These are phyloP conservation scores for Scytalidium lignicola DNA, from an alignment of 2,329 filamentous ascomycete species.

Conservation along the genomic window DNA sequence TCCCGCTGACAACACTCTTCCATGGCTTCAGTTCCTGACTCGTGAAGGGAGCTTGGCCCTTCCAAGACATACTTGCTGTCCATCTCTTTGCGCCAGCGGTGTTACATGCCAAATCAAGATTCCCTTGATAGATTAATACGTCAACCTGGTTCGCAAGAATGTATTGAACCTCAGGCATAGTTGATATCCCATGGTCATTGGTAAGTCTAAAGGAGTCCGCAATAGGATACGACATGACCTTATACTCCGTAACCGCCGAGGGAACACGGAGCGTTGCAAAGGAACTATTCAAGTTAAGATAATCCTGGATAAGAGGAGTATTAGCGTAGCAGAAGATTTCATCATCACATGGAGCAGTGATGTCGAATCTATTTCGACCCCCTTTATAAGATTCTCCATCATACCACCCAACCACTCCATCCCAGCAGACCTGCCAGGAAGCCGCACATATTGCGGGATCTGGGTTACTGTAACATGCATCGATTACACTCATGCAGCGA, in stretches of 20 bases:
- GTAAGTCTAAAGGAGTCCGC: slow-evolving; percentile 38
- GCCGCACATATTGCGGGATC: slow-evolving; percentile 36
- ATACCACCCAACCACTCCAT: slow-evolving; percentile 34
- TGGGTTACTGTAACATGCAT: slow-evolving; percentile 34
- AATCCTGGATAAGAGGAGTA: slow-evolving; percentile 11
- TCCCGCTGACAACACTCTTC: slow-evolving; percentile 11
- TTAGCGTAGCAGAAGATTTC: slow-evolving; percentile 34
- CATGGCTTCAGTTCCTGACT: slow-evolving; percentile 23
- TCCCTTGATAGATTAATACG: slow-evolving; percentile 64
- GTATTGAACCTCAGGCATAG: slow-evolving; percentile 51
- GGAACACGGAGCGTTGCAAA: slow-evolving; percentile 55
- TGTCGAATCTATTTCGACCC: slow-evolving; percentile 39
- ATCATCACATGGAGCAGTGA: slow-evolving; percentile 32
- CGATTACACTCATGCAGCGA: slow-evolving; percentile 36
- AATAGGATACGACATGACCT: slow-evolving; percentile 40
- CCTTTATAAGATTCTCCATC: slow-evolving; percentile 34
- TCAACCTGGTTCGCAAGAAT: slow-evolving; percentile 59
- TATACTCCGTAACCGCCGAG: slow-evolving; percentile 42
- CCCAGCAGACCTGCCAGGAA: slow-evolving; percentile 31
- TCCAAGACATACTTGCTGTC: slow-evolving; percentile 37
- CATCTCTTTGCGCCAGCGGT: slow-evolving; percentile 26
- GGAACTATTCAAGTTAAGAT: slow-evolving; percentile 13
- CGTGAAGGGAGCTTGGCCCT: slow-evolving; percentile 37
- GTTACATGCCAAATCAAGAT: slow-evolving; percentile 57
- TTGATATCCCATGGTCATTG: slow-evolving; percentile 56